phyloP scores from a whole-genome alignment of 2,329 filamentous ascomycete genomes.

The Xylaria digitata region DNA sequence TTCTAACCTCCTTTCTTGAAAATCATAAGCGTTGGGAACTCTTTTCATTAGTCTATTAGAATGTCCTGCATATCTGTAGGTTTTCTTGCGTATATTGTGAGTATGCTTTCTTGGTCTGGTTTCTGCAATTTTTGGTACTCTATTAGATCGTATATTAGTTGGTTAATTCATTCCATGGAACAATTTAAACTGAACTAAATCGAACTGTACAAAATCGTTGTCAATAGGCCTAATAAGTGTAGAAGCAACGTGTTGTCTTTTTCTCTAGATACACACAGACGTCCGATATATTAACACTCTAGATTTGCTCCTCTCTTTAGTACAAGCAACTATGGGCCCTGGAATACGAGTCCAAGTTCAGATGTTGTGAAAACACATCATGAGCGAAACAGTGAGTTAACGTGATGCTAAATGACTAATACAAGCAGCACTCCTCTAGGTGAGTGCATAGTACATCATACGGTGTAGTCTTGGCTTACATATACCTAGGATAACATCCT shows the following conservation, averaged over 20 bases:
- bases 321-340: not conserved
- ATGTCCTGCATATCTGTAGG: slow-evolving; percentile 33
- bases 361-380: not conserved
- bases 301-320: not conserved
- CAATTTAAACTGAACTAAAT: not conserved
- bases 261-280: not conserved
- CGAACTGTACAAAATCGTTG: not conserved
- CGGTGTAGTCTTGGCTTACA: not conserved
- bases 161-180: slow-evolving; percentile 15
- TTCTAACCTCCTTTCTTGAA: slow-evolving; percentile 6
- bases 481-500: not conserved
- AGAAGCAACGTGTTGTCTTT: slow-evolving; percentile 2
- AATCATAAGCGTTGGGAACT: slow-evolving; percentile 12
- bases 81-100: slow-evolving; percentile 15
- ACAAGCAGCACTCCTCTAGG: not conserved
- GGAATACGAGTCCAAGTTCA: not conserved
- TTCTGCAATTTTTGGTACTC: not conserved
- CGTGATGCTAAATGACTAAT: not conserved
- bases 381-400: slow-evolving; percentile 8
- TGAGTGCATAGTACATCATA: slow-evolving; percentile 3
- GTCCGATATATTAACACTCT: not conserved
- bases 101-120: not conserved
- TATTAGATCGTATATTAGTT: slow-evolving; percentile 1
- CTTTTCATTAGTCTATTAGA: slow-evolving; percentile 19
- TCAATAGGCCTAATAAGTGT: not conserved